Evolutionary conservation across 345 rosid species (phyloP).

Genomic region (Pistacia vera): DNA sequence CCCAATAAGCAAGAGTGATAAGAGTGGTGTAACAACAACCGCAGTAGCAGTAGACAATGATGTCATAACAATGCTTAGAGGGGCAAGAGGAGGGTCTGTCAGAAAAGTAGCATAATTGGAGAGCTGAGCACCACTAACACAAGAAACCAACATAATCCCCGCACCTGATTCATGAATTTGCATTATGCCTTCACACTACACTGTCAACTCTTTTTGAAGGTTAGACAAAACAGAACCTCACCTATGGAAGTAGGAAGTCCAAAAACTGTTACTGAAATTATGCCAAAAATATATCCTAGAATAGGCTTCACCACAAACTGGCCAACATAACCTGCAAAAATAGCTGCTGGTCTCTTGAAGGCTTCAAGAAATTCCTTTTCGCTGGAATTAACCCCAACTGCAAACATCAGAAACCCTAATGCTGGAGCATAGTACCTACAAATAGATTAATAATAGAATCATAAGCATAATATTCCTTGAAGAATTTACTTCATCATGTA

Average conservation of each 20-base stretch:
- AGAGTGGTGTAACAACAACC: constrained; percentile 74
- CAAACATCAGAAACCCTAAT: constrained; percentile 96
- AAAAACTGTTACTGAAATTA: constrained; percentile 58
- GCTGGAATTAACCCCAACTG: constrained; percentile 89
- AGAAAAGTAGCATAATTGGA: constrained; percentile 91
- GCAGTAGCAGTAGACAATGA: constrained; percentile 90
- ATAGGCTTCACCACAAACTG: constrained; percentile 86
- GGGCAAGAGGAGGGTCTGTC: constrained; percentile 82
- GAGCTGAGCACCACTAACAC: constrained; percentile 97
- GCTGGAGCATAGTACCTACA: constrained; percentile 95
- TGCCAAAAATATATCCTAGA: constrained; percentile 83
- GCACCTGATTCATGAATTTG: constrained; percentile 54
- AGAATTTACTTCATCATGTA: constrained; percentile 1
- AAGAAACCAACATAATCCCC: constrained; percentile 93
- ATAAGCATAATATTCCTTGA: constrained; percentile 11
- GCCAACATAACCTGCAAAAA: constrained; percentile 77
- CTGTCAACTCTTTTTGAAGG: neutral
- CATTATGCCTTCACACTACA: constrained; percentile 16
- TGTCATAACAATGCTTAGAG: constrained; percentile 94
- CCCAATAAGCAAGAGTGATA: constrained; percentile 86
- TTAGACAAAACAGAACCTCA: constrained; percentile 30
- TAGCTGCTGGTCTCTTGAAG: constrained; percentile 73
- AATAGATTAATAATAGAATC: constrained; percentile 12
- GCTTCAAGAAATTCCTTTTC: constrained; percentile 91
- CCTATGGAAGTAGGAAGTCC: constrained; percentile 85